These are phyloP conservation scores for Aphanomyces invadans DNA, from an alignment of 352 stramenopile species.

Conservation along the genomic window DNA sequence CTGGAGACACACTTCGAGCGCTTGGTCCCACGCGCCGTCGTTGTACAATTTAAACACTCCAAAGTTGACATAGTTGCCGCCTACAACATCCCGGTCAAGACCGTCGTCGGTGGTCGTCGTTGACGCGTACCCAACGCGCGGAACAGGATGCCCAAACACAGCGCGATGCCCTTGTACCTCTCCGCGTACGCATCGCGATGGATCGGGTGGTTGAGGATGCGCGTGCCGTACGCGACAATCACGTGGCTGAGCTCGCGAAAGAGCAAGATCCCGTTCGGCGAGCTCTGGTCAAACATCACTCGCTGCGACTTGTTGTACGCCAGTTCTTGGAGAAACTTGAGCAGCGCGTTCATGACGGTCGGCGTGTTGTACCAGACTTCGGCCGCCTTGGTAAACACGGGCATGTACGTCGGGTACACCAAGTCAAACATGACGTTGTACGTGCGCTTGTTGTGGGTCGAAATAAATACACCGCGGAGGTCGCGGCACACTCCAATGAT, in stretches of 20 bases:
- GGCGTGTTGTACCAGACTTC: conserved; percentile 92
- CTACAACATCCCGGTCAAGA: conserved; percentile 26
- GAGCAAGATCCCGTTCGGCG: conserved; percentile 96
- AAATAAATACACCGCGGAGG: conserved; percentile 92
- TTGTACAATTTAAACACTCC: conserved; percentile 99
- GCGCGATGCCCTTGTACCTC: conserved; percentile 96
- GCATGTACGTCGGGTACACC: conserved; percentile 95
- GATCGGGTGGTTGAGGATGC: conserved; percentile 49
- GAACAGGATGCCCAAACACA: conserved; percentile 90
- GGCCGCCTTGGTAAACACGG: conserved; percentile 90
- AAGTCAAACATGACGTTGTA: conserved; percentile 97
- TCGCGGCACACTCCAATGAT: conserved; percentile 96
- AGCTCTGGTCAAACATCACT: conserved; percentile 97
- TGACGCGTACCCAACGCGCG: conserved; percentile 48
- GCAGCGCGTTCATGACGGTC: conserved; percentile 91
- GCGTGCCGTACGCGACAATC: conserved; percentile 91
- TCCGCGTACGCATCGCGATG: conserved; percentile 81
- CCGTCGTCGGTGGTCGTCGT: too few species aligned
- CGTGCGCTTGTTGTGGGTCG: conserved; percentile 93
- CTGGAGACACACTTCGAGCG: conserved; percentile 92
- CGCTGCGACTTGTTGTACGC: conserved; percentile 94
- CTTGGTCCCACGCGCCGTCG: conserved; percentile 90
- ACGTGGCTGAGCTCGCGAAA: conserved; percentile 95
- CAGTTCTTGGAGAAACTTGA: conserved; percentile 96
- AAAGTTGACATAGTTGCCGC: conserved; percentile 98